Evolutionary conservation across 495 filamentous ascomycete genomes (phyloP).

Genomic region (Penicillium argentinense): DNA sequence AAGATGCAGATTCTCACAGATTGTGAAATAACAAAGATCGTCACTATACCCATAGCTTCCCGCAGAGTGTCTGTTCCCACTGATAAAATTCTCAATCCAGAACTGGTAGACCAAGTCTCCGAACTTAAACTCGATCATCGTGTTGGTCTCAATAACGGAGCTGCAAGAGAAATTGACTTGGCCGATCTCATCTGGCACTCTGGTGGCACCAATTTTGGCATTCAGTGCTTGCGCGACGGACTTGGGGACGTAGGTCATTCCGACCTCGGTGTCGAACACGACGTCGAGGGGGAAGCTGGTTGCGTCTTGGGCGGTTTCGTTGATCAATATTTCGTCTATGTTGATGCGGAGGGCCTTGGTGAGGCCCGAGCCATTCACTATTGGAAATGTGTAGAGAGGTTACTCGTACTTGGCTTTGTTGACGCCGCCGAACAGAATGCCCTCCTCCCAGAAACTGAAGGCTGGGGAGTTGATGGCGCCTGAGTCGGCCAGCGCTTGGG

Average conservation of each 20-base stretch:
- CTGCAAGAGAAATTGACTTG: slow-evolving; percentile 12
- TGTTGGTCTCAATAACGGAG: neutral
- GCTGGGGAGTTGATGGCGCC: slow-evolving; percentile 16
- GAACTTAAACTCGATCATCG: slow-evolving; percentile 8
- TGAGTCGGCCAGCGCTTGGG: slow-evolving; percentile 10
- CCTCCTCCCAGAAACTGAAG: slow-evolving; percentile 13
- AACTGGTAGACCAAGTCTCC: slow-evolving; percentile 4
- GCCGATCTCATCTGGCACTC: neutral
- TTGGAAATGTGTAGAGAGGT: slow-evolving; percentile 13
- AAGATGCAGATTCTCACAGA: neutral
- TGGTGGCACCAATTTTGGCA: slow-evolving; percentile 1
- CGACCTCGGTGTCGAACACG: neutral
- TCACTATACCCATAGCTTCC: neutral
- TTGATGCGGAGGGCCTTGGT: slow-evolving; percentile 9
- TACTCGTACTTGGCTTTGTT: slow-evolving; percentile 12
- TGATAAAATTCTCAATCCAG: neutral
- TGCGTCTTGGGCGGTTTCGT: slow-evolving; percentile 1
- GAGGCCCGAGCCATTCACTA: slow-evolving; percentile 1
- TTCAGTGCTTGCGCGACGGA: slow-evolving; percentile 2
- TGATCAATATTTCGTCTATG: slow-evolving; percentile 10
- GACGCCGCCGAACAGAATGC: slow-evolving; percentile 12
- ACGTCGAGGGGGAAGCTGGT: slow-evolving; percentile 4
- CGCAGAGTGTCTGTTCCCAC: neutral
- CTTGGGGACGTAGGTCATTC: slow-evolving; percentile 6
- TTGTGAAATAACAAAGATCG: slow-evolving; percentile 3